Conservation (phyloP, 805 yeast genomes). For the Soucietia sequanensis region DNA sequence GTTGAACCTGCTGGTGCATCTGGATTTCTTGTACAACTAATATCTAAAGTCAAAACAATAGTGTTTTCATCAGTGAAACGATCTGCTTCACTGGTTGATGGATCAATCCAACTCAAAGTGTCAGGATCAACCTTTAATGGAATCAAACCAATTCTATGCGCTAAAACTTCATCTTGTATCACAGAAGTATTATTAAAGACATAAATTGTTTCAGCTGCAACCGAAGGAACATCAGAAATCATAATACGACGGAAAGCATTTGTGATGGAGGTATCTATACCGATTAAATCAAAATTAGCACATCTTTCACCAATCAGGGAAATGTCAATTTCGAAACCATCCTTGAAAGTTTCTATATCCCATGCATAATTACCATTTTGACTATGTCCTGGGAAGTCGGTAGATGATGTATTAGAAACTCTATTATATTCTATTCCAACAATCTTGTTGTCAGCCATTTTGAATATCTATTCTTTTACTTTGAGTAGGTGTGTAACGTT, state of each 20-base stretch:
- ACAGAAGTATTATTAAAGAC: constrained; percentile 94
- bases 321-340: constrained; percentile 64
- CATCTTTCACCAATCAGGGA: constrained; percentile 61
- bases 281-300: constrained; percentile 83
- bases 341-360: constrained; percentile 79
- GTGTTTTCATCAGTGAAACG: constrained; percentile 87
- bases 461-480: no score
- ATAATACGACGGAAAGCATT: constrained; percentile 96
- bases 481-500: no score
- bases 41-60: constrained; percentile 75
- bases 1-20: constrained; percentile 75
- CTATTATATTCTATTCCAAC: constrained; percentile 89
- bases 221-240: constrained; percentile 95
- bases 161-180: constrained; percentile 94
- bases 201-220: constrained; percentile 90
- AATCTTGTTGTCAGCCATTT: constrained; percentile 46
- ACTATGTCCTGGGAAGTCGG: constrained; percentile 89
- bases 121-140: constrained; percentile 94
- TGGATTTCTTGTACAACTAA: constrained; percentile 81
- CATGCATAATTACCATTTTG: constrained; percentile 68
- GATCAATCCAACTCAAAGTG: constrained; percentile 77
- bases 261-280: constrained; percentile 88
- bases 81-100: constrained; percentile 55
- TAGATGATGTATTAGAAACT: constrained; percentile 83
- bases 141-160: constrained; percentile 90